Conservation (phyloP, 2,329 filamentous ascomycete genomes). For the Colletotrichum brevisporum region DNA sequence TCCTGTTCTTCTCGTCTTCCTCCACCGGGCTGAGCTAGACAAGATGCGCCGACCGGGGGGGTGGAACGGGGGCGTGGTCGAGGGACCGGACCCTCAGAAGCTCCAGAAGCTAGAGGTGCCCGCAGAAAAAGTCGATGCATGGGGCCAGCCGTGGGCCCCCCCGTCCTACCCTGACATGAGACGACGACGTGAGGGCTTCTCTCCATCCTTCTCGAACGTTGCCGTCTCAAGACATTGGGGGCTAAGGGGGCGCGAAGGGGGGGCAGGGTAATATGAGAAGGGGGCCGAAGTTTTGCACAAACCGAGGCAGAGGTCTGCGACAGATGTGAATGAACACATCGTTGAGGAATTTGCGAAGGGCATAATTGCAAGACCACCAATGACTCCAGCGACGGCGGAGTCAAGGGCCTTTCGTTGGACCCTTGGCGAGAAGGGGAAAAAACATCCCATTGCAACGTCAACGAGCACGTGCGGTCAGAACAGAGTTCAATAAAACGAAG, state of each 20-base stretch:
- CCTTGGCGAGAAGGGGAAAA: too few species aligned
- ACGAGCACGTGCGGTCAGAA: neutral
- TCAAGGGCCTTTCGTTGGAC: too few species aligned
- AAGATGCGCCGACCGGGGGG: too few species aligned
- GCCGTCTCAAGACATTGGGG: constrained; percentile 20
- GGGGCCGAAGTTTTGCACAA: neutral
- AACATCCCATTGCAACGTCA: neutral
- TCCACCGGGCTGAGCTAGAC: too few species aligned
- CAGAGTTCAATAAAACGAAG: too few species aligned
- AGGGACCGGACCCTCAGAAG: neutral
- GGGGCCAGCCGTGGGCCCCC: constrained; percentile 28
- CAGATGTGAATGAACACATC: neutral
- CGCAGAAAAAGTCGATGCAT: constrained; percentile 18
- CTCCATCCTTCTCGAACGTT: constrained; percentile 31
- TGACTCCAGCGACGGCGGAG: neutral
- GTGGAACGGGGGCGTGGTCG: too few species aligned
- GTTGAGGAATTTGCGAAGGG: too few species aligned
- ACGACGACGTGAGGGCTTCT: constrained; percentile 19
- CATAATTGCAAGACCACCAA: neutral
- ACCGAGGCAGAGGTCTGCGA: too few species aligned
- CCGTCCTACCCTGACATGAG: constrained; percentile 32
- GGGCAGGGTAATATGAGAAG: neutral
- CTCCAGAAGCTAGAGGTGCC: constrained; percentile 18
- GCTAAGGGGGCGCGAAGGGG: neutral
- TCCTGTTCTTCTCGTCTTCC: too few species aligned